Evolutionary conservation across 202 grass and related monocot species (phyloP).

Genomic region (Dendrocalamus latiflorus): DNA sequence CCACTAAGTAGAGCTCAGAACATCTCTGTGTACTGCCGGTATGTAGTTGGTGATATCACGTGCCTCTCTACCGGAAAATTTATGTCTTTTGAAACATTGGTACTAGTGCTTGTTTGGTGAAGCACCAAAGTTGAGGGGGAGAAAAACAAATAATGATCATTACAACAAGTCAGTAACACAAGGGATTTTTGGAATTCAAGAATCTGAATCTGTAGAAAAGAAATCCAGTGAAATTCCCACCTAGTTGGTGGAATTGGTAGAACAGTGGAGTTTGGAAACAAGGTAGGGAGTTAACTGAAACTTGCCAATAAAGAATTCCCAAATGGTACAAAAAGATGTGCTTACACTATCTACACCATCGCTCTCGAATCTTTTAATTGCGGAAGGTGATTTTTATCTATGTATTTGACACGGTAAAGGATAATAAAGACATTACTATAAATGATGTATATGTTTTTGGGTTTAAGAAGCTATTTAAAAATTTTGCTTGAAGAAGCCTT

Average conservation of each 20-base stretch:
- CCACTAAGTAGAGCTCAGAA: not conserved
- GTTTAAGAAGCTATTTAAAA: too few relatives aligned
- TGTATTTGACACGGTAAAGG: accelerated
- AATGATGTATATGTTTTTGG: too few relatives aligned
- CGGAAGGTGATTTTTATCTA: too few relatives aligned
- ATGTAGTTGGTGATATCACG: constrained; percentile 16
- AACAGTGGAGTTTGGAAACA: not conserved
- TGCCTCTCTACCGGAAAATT: not conserved
- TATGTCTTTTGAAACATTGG: not conserved
- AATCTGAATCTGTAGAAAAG: too few relatives aligned
- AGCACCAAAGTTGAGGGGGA: not conserved
- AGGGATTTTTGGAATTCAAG: not conserved
- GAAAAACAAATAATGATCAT: not conserved
- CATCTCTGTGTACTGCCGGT: not conserved
- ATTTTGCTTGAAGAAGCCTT: accelerated
- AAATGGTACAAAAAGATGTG: constrained; percentile 27
- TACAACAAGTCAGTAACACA: not conserved
- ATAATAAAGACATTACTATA: too few relatives aligned
- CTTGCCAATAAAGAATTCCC: not conserved
- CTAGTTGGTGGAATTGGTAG: not conserved
- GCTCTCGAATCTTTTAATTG: too few relatives aligned
- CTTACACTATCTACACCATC: too few relatives aligned
- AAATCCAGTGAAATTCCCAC: too few relatives aligned
- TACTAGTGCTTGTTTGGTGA: not conserved
- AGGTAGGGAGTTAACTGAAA: not conserved